These are phyloP conservation scores for Saprolegnia parasitica DNA, from an alignment of 352 stramenopile species.

Conservation along the genomic window DNA sequence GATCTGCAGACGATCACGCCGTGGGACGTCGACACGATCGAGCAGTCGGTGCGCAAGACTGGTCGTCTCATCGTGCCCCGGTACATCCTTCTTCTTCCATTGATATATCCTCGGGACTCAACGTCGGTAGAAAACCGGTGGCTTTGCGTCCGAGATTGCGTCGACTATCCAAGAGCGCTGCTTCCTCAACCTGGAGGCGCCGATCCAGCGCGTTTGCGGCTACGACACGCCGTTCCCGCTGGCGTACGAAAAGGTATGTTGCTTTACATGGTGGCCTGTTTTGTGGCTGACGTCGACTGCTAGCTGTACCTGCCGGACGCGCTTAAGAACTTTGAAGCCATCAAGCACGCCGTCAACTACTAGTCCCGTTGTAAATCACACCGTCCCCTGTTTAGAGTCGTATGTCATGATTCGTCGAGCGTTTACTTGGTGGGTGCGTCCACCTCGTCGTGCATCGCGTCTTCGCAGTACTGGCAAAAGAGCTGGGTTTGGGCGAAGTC, in stretches of 20 bases:
- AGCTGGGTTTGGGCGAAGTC: constrained; percentile 83
- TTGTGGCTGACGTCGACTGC: constrained; percentile 3
- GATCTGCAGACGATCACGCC: constrained; percentile 97
- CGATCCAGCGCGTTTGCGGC: constrained; percentile 91
- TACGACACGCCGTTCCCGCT: constrained; percentile 98
- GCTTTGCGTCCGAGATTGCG: constrained; percentile 96
- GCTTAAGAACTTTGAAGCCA: constrained; percentile 94
- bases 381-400: constrained; percentile 1
- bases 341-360: constrained; percentile 89
- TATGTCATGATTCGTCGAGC: background rate
- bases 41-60: constrained; percentile 95
- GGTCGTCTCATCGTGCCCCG: constrained; percentile 92
- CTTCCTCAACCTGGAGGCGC: constrained; percentile 95
- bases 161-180: constrained; percentile 90
- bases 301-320: constrained; percentile 90
- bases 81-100: constrained; percentile 40
- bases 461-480: constrained; percentile 85
- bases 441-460: constrained; percentile 42
- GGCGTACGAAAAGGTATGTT: constrained; percentile 89
- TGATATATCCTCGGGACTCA: background rate
- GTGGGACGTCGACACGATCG: constrained; percentile 94
- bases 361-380: constrained; percentile 32
- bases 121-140: constrained; percentile 65
- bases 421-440: too few relatives aligned
- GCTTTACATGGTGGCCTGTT: background rate